Evolutionary conservation across 257 asterid genomes (phyloP).

Genomic region (Nicotiana attenuata): DNA sequence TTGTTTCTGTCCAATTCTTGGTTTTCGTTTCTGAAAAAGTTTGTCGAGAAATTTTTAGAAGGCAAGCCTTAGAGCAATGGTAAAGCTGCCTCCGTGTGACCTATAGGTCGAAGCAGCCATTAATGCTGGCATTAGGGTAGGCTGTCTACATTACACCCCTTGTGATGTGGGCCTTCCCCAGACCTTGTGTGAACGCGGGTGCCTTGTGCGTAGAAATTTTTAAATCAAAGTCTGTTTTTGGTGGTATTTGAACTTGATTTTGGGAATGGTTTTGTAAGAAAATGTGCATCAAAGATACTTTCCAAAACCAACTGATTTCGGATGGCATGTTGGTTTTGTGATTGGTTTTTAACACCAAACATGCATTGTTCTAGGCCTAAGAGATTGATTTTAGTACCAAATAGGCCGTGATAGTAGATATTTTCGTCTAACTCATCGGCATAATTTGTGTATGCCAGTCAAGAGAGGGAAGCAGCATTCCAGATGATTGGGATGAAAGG

Average conservation of each 20-base stretch:
- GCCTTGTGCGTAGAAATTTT: not conserved
- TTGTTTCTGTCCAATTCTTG: not conserved
- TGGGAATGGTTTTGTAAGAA: not conserved
- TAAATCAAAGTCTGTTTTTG: not conserved
- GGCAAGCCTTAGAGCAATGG: no score
- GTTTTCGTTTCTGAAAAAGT: not conserved
- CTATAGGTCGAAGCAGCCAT: no score
- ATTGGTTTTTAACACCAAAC: not conserved
- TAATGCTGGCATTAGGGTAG: no score
- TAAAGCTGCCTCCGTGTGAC: no score
- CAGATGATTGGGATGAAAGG: constrained; percentile 33
- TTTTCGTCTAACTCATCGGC: not conserved
- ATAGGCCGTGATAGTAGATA: not conserved
- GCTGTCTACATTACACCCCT: no score
- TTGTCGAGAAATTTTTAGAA: not conserved
- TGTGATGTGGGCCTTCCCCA: no score
- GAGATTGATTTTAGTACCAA: not conserved
- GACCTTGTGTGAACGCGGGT: no score
- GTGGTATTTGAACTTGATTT: not conserved
- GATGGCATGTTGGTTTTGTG: not conserved
- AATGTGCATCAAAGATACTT: no score
- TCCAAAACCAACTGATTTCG: not conserved
- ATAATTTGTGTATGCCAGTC: constrained; percentile 19
- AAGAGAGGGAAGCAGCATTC: constrained; percentile 25
- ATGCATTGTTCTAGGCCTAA: not conserved